These are phyloP conservation scores for Daldinia eschscholtzii DNA, from an alignment of 2,329 filamentous ascomycete genomes.

Conservation along the genomic window DNA sequence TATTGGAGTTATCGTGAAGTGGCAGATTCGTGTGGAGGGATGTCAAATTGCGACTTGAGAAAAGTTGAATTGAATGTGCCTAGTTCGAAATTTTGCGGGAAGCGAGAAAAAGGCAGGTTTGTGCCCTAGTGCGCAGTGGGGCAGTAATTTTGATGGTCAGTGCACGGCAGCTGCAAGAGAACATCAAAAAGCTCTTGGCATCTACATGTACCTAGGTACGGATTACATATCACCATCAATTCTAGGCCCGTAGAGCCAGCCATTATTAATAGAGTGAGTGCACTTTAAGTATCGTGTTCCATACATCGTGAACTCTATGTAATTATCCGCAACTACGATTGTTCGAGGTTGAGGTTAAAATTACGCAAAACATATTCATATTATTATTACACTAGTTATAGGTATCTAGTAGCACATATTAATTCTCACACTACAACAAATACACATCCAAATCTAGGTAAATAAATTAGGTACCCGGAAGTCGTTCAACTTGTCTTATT, in stretches of 20 bases:
- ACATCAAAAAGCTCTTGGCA: slow-evolving; percentile 4
- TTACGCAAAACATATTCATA: not conserved
- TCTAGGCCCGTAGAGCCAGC: not conserved
- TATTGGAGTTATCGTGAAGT: slow-evolving; percentile 52
- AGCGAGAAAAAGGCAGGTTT: slow-evolving; percentile 50
- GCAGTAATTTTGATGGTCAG: slow-evolving; percentile 15
- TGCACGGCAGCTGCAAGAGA: slow-evolving; percentile 12
- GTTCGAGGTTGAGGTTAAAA: not conserved
- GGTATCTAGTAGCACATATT: not conserved
- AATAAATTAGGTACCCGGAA: not conserved
- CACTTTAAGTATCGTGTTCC: not conserved
- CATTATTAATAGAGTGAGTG: not conserved
- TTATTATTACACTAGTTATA: not conserved
- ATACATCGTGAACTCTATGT: no score
- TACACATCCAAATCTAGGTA: not conserved
- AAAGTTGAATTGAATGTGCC: slow-evolving; percentile 39
- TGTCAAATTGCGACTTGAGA: slow-evolving; percentile 32
- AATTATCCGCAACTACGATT: no score
- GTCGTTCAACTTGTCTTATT: not conserved
- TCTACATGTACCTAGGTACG: not conserved
- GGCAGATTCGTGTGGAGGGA: slow-evolving; percentile 42
- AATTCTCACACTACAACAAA: not conserved
- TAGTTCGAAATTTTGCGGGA: slow-evolving; percentile 39
- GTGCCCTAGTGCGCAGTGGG: slow-evolving; percentile 47
- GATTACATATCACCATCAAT: not conserved